Evolutionary conservation across 2,329 filamentous ascomycete genomes (phyloP), one percentile per base, ranked within the genome.

Genomic region (Cercospora sp.): DNA sequence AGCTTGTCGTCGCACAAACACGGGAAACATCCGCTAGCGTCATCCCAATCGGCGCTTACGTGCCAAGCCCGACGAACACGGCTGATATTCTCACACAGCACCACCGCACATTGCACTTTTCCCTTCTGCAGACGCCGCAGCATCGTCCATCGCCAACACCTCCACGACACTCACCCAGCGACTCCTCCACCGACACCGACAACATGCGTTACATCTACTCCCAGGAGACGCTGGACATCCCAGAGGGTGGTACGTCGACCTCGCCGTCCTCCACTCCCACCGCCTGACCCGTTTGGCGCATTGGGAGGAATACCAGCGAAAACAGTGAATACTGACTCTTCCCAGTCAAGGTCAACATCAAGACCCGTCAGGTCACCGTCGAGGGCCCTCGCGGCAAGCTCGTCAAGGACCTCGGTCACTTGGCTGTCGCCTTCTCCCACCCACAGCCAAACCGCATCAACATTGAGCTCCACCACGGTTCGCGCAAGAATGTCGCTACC

Each of bases 131-230:
- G 62, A 64, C 62, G 51, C 62, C 18, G 31, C 62, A 64, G 51
- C 51, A 58, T 36, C 51, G 62, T 58, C 62, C 51, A 64, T 31
- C 62, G 26, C 51, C 26, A 58, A 31, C 51, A 64, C 31, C 31
- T 26, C 62, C 62, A 55, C 48, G 48, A 58, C 53, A 48, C 62
- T 36, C 62, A 59, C 55, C 28, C 28, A 64, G 53, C 53, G 62
- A 64, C 62, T n/a, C n/a, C n/a, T n/a, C n/a, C n/a, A n/a, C 7
- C 42, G 20, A 26, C 23, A 31, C 40, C 60, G 73, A 86, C 91
- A 97, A 92, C 86, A 98, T 98, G 95, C 96, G 92, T 89, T 98
- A 97, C 92, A 97, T 99, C 87, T 93, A 97, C 89, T 97, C 93
- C 82, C 88, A 94, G 87, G 94, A 99, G 90, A 88, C 89, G 86